Conservation (phyloP, 495 filamentous ascomycete species). For the Aspergillus coremiiformis region DNA sequence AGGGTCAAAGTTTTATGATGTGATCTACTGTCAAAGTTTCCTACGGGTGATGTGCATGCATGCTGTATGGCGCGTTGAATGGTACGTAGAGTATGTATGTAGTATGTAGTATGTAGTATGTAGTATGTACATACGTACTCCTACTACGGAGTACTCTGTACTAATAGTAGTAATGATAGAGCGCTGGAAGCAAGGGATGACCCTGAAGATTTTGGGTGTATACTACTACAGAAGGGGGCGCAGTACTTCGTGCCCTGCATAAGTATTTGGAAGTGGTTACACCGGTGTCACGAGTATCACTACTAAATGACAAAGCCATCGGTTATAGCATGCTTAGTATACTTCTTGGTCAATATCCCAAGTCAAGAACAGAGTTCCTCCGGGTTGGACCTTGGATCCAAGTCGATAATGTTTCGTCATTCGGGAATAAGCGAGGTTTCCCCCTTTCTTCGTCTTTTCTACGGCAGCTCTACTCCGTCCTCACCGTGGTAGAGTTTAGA, state of each 20-base stretch:
- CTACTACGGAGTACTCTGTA: no score
- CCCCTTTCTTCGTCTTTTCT: background rate
- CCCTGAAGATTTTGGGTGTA: background rate
- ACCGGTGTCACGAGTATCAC: background rate
- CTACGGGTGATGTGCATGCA: background rate
- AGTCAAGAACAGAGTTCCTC: background rate
- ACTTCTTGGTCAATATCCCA: no score
- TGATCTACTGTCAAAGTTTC: background rate
- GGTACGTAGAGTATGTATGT: no score
- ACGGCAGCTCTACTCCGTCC: background rate
- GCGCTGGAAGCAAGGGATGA: slow-evolving; percentile 16
- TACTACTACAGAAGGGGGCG: background rate
- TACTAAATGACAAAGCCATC: background rate
- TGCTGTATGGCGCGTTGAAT: background rate
- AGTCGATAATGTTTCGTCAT: background rate
- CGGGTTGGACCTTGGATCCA: background rate
- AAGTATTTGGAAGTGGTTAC: background rate
- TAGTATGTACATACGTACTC: no score
- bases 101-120: no score
- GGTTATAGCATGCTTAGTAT: background rate
- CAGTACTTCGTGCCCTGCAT: background rate
- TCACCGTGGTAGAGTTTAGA: background rate
- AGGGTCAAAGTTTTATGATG: background rate
- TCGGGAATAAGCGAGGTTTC: background rate
- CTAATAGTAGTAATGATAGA: no score